Base-by-base conservation (phyloP, 495 filamentous ascomycete species). In the Letharia lupina region DNA sequence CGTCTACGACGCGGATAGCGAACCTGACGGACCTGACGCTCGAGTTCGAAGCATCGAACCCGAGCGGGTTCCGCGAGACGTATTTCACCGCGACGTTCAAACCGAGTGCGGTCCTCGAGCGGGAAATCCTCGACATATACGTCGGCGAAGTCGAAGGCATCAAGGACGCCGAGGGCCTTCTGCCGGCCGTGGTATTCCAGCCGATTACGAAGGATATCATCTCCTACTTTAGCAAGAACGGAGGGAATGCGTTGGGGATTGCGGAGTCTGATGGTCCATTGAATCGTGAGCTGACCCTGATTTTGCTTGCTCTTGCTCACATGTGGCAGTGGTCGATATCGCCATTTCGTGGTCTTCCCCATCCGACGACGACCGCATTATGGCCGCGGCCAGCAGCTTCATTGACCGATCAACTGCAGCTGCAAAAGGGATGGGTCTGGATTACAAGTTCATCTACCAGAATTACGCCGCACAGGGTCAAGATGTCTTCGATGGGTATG, bases 401-500 rank as follows among this genome's bases (percentile, higher is more conserved):
- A 69, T 80, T 37, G 64, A 67, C 39, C 44, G 72, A 23, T 61
- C 77, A 16, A 63, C 73, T 12, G 73, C 73, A 10, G 68, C 79
- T 33, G 80, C 84, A 2, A 75, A 79, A 64, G 68, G 65, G 20
- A 67, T 77, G 56, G 75, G 76, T 0, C 23, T 83, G 35, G 71
- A 76, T 48, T 72, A 84, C 61, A 75, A 80, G 44, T 90, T 82
- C 62, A 70, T 88, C 39, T 88, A 88, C 67, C 77, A 84, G 67
- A 84, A 85, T 65, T 81, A 81, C 59, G 79, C 77, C 4, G 71
- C 74, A 39, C 66, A 71, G 69, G 74, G 70, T 57, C 75, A 79
- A 58, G 70, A 75, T 63, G 75, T 78, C 7, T 73, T 83, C 62
- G 67, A 66, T 15, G 71, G 76, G 11, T 82, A 80, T 62, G 77